Base-by-base conservation (phyloP, 2,329 filamentous ascomycete species). In the Ascochyta koolunga region DNA sequence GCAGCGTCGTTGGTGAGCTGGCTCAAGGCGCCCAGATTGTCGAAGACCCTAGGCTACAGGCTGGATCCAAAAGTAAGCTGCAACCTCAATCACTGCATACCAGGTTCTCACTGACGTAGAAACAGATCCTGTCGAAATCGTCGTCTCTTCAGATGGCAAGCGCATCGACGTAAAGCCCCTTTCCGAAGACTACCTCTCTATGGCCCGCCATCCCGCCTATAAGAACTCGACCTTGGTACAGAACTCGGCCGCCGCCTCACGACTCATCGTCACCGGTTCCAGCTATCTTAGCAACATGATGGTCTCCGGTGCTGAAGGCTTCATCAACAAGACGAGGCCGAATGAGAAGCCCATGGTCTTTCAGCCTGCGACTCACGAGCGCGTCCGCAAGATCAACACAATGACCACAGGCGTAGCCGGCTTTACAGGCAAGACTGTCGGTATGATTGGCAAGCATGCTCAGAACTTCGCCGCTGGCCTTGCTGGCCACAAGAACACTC, bases 1-100 rank as follows among this genome's bases (percentile, higher is more conserved):
- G 95, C 46, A 96, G 91, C 65, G 90, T 99, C 8, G 90, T 99
- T 24, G 95, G 95, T 39, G 93, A 99, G 78, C 79, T 99, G 58
- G 86, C 89, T 53, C 89, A 93, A 53, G 89, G 88, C 16, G 93
- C 91, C 68, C 81, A 92, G 61, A 83, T 96, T 16, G 81, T 93
- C 15, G 92, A 97, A 69, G 86, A 93, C 61, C 80, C 85, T 24
- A 83, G 82, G 44, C 82, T 99, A 58, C 86, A 89, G 71, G 87
- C 89, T 15, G 95, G 95, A n/a, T 93, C 90, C 5, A 98, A 99
- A 82, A 90, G 92, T 96, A 80, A 71, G 82, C 60, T 19, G 13
- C 33, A 29, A 68, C 24, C 46, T 36, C 13, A n/a, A 39, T 43
- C 33, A 33, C 48, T 11, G 21, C 41, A 35, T 33, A 16, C 16